Base-by-base conservation (phyloP, 2,329 filamentous ascomycete species). In the Exutisphaerella laricina region DNA sequence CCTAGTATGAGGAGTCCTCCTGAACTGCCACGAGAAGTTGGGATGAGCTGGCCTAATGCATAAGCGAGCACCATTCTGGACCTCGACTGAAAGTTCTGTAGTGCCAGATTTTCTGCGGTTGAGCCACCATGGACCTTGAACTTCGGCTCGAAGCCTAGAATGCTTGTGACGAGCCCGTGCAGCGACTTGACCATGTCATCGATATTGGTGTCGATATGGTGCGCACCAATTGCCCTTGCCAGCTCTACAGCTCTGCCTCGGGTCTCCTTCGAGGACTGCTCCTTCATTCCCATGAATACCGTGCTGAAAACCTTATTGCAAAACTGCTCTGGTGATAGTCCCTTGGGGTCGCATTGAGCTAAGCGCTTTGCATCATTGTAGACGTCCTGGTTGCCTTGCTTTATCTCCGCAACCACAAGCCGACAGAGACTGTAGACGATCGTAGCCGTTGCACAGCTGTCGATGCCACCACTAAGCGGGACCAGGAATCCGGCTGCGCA, bases 191-290 rank as follows among this genome's bases (percentile, higher is more conserved):
- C 79, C 6, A 82, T 73, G 1, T 73, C 71, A 58, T 90, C 86
- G 43, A 90, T 88, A 56, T 88, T 78, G 32, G 88, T 69, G 57
- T 89, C 77, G 3, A 78, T 71, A 58, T 92, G 87, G 56, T 88
- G 81, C 12, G 77, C 71, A 3, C 85, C 85, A 39, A 90, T 87
- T 4, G 69, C 71, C 3, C 69, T 58, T 1, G 71, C 66, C 2
- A 90, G 71, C 0, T 75, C 70, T 56, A 76, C 75, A 1, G 86
- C 82, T 20, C 86, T 71, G 34, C 73, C 69, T 7, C 85, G 69
- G 0, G 85, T 88, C 50, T 87, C 82, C 30, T 69, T 66, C 37
- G 77, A 80, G 30, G 82, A 82, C 49, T 83, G 78, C 52, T 72
- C 67, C 57, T 80, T 58, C 66, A 69, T 88, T 8, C 84, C 85